phyloP scores from a whole-genome alignment of 192 early-diverging fungal genomes.

The Entomortierella beljakovae region DNA sequence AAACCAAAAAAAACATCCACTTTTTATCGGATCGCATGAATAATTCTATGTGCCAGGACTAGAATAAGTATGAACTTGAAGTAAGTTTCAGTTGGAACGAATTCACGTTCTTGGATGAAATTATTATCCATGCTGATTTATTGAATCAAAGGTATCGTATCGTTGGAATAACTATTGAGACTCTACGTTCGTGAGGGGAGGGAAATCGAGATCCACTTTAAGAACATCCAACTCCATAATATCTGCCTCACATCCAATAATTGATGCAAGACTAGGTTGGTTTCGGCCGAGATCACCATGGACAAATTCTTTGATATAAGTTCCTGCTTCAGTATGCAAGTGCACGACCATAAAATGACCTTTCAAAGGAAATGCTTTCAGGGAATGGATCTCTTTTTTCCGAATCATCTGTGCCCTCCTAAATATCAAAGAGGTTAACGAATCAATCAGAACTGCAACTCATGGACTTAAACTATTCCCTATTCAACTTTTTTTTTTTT shows the following conservation, averaged over 20 bases:
- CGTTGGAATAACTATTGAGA: neutral
- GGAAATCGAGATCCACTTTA: slow-evolving; percentile 89
- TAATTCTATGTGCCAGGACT: too few relatives aligned
- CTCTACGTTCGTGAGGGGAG: slow-evolving; percentile 52
- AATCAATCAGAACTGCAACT: slow-evolving; percentile 79
- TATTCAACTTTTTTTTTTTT: slow-evolving; percentile 74
- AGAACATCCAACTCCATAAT: slow-evolving; percentile 89
- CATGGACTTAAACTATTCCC: slow-evolving; percentile 81
- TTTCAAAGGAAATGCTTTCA: slow-evolving; percentile 62
- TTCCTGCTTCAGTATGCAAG: slow-evolving; percentile 88
- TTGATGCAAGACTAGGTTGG: slow-evolving; percentile 74
- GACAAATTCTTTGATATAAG: slow-evolving; percentile 95
- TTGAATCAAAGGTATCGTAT: neutral
- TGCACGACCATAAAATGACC: slow-evolving; percentile 69
- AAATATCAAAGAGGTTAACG: neutral
- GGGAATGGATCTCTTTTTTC: slow-evolving; percentile 61
- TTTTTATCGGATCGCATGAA: too few relatives aligned
- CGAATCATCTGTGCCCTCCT: slow-evolving; percentile 70
- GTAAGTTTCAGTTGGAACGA: too few relatives aligned
- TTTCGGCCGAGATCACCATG: slow-evolving; percentile 94
- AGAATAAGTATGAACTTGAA: too few relatives aligned
- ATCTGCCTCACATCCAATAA: slow-evolving; percentile 71
- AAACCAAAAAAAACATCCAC: too few relatives aligned
- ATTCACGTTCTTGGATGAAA: too few relatives aligned
- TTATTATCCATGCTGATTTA: too few relatives aligned